Base-by-base conservation (phyloP, 164 flowering plant species). In the Chimonanthus salicifolius region DNA sequence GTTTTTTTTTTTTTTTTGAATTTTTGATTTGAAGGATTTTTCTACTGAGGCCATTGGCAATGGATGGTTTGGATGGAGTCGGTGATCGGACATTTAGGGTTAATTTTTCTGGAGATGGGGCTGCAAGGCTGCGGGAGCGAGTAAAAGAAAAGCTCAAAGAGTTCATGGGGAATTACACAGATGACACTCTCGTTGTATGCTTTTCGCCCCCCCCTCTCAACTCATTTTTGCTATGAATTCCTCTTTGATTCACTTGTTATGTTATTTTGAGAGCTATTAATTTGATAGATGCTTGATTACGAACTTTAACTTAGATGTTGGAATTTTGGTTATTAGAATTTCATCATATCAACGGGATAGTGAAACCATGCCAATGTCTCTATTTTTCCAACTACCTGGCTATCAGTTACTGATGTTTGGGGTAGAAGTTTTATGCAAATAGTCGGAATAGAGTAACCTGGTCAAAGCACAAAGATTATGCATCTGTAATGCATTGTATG, bases 91-190 rank as follows among this genome's bases (percentile, higher is more conserved):
- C 87, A 5, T 92, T 91, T 76, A 87, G 79, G 82, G 86, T 81
- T 70, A 83, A 83, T 81, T 94, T 92, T 72, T 79, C 81, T 16
- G 76, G 74, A 46, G 97, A 92, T 18, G 95, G 95, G 50, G 85
- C 74, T 4, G 81, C 78, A 49, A 84, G 74, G 84, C 67, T 94
- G 78, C 78, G 83, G 58, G 87, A 88, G 46, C 73, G 67, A 50
- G 90, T 94, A 63, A 83, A 54, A 68, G 91, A 87, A 65, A 90
- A 89, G 80, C 78, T 94, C 64, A 90, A 89, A 84, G 95, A 94
- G 84, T 92, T 85, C 82, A 91, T 90, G 92, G 97, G 94, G 16
- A 94, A 94, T 73, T 94, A 91, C 85, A 89, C 94, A 2, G 98
- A 94, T 69, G 98, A 94, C 71, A 88, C 88, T 78, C 95, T 92